Conservation (phyloP, 306 rosid genomes). For the Mimosa bimucronata region DNA sequence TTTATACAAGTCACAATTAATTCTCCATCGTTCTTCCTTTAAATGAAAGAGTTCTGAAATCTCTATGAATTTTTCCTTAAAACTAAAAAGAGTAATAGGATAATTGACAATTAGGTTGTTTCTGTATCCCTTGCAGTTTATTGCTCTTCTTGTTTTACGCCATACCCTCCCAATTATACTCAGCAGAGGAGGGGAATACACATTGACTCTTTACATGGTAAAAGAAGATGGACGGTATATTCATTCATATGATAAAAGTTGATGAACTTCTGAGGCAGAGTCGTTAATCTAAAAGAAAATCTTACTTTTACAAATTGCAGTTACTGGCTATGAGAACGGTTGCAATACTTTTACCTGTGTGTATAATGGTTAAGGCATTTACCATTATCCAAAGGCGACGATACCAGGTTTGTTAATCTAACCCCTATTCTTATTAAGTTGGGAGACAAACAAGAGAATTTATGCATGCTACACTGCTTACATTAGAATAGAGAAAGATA, state of each 20-base stretch:
- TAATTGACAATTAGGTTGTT: conserved; percentile 20
- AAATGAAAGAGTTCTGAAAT: neutral
- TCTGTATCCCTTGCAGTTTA: conserved; percentile 58
- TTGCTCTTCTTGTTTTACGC: conserved; percentile 69
- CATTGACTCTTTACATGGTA: conserved; percentile 59
- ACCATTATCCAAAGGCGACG: conserved; percentile 56
- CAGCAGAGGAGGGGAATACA: conserved; percentile 55
- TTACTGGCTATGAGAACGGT: conserved; percentile 56
- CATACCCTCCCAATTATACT: conserved; percentile 70
- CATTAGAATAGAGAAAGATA: neutral
- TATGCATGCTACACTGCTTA: neutral
- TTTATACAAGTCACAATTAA: neutral
- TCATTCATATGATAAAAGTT: neutral
- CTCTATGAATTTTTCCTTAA: neutral
- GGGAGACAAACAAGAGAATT: neutral
- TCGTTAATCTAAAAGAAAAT: neutral
- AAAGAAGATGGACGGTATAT: conserved; percentile 16
- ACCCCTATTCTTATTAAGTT: neutral
- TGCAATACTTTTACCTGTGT: conserved; percentile 68
- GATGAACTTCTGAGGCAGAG: neutral
- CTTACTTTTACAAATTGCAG: conserved; percentile 48
- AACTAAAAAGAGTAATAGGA: neutral
- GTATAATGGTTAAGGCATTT: conserved; percentile 60
- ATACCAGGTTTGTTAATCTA: conserved; percentile 52
- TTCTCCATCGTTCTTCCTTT: neutral